Percentiles rank a stretch among this genome's conserved stretches.
phyloP scores from a whole-genome alignment of 2,329 filamentous ascomycete species.

The Fusarium virguliforme region DNA sequence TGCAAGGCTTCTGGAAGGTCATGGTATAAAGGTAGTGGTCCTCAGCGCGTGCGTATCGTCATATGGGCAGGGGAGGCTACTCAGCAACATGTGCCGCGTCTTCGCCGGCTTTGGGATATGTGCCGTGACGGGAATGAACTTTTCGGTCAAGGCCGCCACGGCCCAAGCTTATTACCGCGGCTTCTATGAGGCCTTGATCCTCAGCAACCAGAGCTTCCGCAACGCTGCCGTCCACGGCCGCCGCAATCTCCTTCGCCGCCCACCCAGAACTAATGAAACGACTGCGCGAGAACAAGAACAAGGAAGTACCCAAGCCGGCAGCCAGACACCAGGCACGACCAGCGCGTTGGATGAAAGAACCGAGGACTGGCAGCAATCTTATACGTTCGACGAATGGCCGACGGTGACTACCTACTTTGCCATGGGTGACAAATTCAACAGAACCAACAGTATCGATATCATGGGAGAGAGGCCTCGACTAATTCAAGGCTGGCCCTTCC shows the following conservation, averaged over 20 bases:
- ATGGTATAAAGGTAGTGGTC: background rate
- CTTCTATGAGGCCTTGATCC: conserved; percentile 13
- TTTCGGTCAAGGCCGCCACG: background rate
- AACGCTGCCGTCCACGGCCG: conserved; percentile 12
- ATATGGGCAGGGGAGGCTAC: background rate
- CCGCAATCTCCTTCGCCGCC: background rate
- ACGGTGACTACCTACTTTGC: conserved; percentile 10
- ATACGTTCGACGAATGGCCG: background rate
- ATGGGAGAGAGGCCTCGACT: background rate
- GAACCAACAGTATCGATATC: conserved; percentile 2
- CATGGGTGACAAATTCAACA: background rate
- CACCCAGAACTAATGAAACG: background rate
- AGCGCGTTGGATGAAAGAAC: background rate
- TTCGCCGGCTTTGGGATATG: conserved; percentile 4
- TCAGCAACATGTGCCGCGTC: conserved; percentile 15
- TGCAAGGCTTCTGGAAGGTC: background rate
- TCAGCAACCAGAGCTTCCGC: conserved; percentile 2
- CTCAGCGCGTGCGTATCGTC: conserved; percentile 15
- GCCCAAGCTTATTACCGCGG: conserved; percentile 5
- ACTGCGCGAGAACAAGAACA: background rate
- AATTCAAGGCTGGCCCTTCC: background rate
- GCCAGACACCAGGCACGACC: background rate
- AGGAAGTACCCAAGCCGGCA: background rate
- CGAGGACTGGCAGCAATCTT: background rate
- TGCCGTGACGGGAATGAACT: conserved; percentile 20